Evolutionary conservation across 805 yeast genomes (phyloP), one percentile per base, ranked within the genome.

Genomic region (Diddensiella santjacobensis): DNA sequence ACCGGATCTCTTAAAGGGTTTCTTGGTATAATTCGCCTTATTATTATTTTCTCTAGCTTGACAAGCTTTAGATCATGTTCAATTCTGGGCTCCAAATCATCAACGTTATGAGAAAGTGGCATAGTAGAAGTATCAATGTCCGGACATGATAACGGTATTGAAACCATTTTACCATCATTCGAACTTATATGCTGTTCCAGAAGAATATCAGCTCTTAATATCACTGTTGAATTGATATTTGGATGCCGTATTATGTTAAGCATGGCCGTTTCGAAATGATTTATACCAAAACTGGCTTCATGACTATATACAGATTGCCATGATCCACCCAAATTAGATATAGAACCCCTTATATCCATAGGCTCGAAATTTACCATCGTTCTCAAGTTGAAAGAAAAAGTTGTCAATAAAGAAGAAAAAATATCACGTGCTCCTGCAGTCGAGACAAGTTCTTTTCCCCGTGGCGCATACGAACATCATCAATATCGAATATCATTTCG

Each of bases 11-110:
- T 84, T 61, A 79, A 81, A 0, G 96, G 96, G 60, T 90, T 90
- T 65, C 97, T 73, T 8, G 98, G 98, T n/a, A 90, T 77, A 30
- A 90, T 80, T 56, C 96, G 72, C 56, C 97, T 77, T n/a, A 88
- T 87, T 41, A 84, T 80, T 18, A 65, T 62, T 39, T 71, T 22
- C 10, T 50, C 49, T 13, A 54, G 41, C 2, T 33, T 38, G 5
- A 49, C 35, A 4, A 42, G 39, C 11, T 33, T 17, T 6, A 48
- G 13, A 3, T 44, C 44, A n/a, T n/a, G n/a, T 6, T 48, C 49
- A 2, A 24, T n/a, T 42, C 58, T 22, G 3, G 61, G 56, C 29
- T 43, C 47, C 22, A 49, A 23, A 31, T 58, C 61, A 8, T 53
- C 55, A 4, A 52, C 13, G 41, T 52, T 46, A 11, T 30, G 36